Percentiles rank a stretch among this genome's conserved stretches.
phyloP scores from a whole-genome alignment of 2,329 filamentous ascomycete species.

The Aspergillus quadricinctus region DNA sequence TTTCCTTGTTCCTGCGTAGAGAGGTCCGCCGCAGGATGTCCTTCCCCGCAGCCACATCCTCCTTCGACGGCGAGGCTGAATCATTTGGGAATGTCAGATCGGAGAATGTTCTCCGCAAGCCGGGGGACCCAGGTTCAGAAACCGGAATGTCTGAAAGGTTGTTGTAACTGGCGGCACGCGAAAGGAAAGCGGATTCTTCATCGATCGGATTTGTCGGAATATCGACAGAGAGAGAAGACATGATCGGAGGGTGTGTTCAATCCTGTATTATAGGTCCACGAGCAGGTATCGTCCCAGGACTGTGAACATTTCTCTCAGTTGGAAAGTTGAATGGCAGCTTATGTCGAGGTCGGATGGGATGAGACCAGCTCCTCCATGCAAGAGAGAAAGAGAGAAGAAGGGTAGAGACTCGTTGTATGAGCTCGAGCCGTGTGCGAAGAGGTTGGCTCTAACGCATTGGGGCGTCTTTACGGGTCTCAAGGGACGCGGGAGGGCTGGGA shows the following conservation, averaged over 20 bases:
- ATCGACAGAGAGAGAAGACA: constrained; percentile 29
- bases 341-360: constrained; percentile 28
- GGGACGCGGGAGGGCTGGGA: neutral
- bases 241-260: constrained; percentile 21
- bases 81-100: constrained; percentile 44
- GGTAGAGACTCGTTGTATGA: neutral
- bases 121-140: constrained; percentile 28
- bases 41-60: constrained; percentile 37
- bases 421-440: constrained; percentile 12
- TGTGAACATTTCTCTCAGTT: constrained; percentile 27
- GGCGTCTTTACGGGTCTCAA: neutral
- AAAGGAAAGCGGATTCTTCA: constrained; percentile 33
- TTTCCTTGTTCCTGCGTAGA: constrained; percentile 30
- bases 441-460: constrained; percentile 8
- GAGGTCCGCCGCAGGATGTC: constrained; percentile 41
- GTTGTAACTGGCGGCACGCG: constrained; percentile 56
- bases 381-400: constrained; percentile 14
- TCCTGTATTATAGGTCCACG: constrained; percentile 13
- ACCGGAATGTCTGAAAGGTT: constrained; percentile 44
- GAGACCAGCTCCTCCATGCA: constrained; percentile 43
- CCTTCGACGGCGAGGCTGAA: constrained; percentile 33
- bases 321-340: constrained; percentile 13
- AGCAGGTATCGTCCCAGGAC: constrained; percentile 19
- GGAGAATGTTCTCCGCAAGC: constrained; percentile 48
- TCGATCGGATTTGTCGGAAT: constrained; percentile 19